Evolutionary conservation across 2,329 filamentous ascomycete species (phyloP).

Genomic region (Paracoccidioides brasiliensis): DNA sequence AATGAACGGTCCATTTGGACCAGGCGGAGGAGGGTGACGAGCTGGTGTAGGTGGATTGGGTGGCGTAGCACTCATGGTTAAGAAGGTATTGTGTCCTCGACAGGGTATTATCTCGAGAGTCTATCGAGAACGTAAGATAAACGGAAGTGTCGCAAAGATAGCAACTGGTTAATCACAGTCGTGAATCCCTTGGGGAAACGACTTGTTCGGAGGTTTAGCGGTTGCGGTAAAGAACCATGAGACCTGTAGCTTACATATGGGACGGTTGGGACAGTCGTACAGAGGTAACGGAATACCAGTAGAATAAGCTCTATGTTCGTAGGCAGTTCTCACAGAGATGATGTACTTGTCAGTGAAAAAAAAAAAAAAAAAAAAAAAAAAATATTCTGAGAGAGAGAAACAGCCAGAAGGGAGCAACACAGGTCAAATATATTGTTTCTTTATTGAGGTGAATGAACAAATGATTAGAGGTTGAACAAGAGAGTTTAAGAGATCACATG

Average conservation of each 20-base stretch:
- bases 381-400: too few relatives aligned
- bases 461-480: too few relatives aligned
- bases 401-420: too few relatives aligned
- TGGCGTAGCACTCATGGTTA: slow-evolving; percentile 24
- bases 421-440: too few relatives aligned
- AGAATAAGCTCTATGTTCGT: too few relatives aligned
- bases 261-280: too few relatives aligned
- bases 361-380: too few relatives aligned
- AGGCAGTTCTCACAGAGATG: too few relatives aligned
- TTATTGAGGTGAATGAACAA: too few relatives aligned
- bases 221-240: not conserved
- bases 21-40: slow-evolving; percentile 31
- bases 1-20: slow-evolving; percentile 33
- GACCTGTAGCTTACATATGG: not conserved
- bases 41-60: slow-evolving; percentile 35
- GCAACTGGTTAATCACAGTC: not conserved
- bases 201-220: not conserved
- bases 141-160: not conserved
- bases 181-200: not conserved
- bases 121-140: not conserved
- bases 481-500: too few relatives aligned
- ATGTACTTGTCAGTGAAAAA: too few relatives aligned
- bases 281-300: too few relatives aligned
- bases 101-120: not conserved
- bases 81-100: not conserved